Percentiles rank a stretch among this genome's conserved stretches.
These are phyloP conservation scores for Gymnopus androsaceus DNA, from an alignment of 1,284 basidiomycete genomes.

Conservation along the genomic window DNA sequence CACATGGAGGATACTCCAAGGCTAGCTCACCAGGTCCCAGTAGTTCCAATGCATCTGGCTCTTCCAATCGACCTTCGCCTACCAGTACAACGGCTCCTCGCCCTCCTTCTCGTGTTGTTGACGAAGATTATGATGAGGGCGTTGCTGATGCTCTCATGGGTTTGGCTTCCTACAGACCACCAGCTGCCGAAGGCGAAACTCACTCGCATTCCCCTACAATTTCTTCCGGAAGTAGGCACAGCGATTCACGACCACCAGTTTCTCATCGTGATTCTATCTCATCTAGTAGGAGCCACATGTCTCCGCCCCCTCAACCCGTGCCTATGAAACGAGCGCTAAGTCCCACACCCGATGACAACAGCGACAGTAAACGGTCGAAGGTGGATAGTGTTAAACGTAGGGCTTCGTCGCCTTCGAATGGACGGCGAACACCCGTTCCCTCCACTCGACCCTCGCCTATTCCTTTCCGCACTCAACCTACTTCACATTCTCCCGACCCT, in stretches of 20 bases:
- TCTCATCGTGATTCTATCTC: constrained; percentile 60
- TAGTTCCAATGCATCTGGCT: constrained; percentile 62
- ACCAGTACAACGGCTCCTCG: constrained; percentile 54
- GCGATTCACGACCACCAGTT: constrained; percentile 45
- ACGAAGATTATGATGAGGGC: constrained; percentile 84
- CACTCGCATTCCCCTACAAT: constrained; percentile 52
- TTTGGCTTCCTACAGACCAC: constrained; percentile 37
- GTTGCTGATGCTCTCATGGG: constrained; percentile 73
- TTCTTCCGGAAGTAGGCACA: constrained; percentile 53
- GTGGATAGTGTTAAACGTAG: constrained; percentile 58
- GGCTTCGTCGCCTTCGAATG: constrained; percentile 51
- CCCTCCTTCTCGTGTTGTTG: constrained; percentile 64
- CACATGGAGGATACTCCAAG: constrained; percentile 33
- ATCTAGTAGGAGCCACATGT: constrained; percentile 52
- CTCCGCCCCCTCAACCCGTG: constrained; percentile 42
- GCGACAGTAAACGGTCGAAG: constrained; percentile 62
- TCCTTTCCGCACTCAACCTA: constrained; percentile 70
- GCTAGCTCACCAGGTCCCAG: constrained; percentile 56
- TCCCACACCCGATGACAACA: constrained; percentile 57
- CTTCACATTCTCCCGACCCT: constrained; percentile 61
- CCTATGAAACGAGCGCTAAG: constrained; percentile 67
- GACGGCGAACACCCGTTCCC: constrained; percentile 49
- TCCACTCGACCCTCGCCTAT: constrained; percentile 71
- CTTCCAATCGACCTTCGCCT: constrained; percentile 70
- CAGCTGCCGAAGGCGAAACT: constrained; percentile 20